Evolutionary conservation across 179 eudicot species (phyloP).

Genomic region (Amaranthus tricolor): DNA sequence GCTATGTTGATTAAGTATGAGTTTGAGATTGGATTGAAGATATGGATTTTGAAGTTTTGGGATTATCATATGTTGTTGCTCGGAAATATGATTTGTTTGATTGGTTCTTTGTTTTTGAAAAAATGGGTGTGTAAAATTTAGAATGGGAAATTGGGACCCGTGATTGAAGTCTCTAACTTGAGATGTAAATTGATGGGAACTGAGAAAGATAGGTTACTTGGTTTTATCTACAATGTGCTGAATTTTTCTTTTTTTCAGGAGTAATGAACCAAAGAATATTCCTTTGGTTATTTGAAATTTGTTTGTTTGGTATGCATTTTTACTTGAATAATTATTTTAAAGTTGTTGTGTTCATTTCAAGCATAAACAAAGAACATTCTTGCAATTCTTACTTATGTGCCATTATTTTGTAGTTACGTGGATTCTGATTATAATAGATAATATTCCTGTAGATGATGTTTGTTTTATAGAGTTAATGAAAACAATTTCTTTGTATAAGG

Average conservation of each 20-base stretch:
- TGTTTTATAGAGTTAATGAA: no score
- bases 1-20: not conserved
- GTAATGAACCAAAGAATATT: slow-evolving; percentile 7
- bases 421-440: no score
- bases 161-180: not conserved
- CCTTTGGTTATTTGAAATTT: not conserved
- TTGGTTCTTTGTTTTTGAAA: not conserved
- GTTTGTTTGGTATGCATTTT: not conserved
- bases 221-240: slow-evolving; percentile 20
- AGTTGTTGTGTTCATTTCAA: no score
- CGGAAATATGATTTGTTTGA: not conserved
- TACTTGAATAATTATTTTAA: not conserved
- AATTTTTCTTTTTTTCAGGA: not conserved
- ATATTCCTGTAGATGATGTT: no score
- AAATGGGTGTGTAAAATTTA: not conserved
- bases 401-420: no score
- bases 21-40: not conserved
- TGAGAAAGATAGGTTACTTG: slow-evolving; percentile 5
- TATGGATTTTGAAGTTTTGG: not conserved
- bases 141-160: not conserved
- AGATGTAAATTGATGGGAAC: slow-evolving; percentile 9
- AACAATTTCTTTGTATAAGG: no score
- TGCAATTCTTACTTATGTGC: no score
- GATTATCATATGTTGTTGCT: no score
- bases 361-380: no score